Evolutionary conservation across 805 yeast genomes (phyloP).

Genomic region (Huiozyma naganishii): DNA sequence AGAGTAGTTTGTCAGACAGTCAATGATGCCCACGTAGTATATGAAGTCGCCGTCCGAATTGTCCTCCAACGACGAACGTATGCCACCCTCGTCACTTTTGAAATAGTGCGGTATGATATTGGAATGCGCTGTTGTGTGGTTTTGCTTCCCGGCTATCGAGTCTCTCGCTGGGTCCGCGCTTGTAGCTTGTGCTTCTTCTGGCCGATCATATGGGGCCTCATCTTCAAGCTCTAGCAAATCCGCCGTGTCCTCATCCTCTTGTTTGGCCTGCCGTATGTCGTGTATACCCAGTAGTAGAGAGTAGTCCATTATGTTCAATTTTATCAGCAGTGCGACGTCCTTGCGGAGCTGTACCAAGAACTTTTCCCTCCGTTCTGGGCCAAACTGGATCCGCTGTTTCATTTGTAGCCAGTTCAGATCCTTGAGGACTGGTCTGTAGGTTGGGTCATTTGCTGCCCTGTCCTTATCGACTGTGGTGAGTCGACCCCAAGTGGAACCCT

Average conservation of each 20-base stretch:
- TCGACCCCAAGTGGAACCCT: slow-evolving; percentile 86
- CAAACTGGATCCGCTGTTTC: slow-evolving; percentile 55
- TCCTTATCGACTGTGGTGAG: slow-evolving; percentile 32
- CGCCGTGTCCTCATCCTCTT: slow-evolving; percentile 7
- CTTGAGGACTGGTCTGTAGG: slow-evolving; percentile 46
- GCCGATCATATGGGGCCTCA: background rate
- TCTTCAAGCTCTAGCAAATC: slow-evolving; percentile 1
- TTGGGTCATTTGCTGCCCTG: slow-evolving; percentile 15
- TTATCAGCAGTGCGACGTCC: slow-evolving; percentile 65
- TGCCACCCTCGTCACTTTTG: slow-evolving; percentile 78
- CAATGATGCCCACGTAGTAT: slow-evolving; percentile 88
- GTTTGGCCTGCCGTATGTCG: slow-evolving; percentile 52
- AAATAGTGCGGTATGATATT: slow-evolving; percentile 32
- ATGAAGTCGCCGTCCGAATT: slow-evolving; percentile 50
- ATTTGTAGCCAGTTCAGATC: slow-evolving; percentile 82
- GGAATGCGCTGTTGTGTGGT: background rate
- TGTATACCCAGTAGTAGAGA: slow-evolving; percentile 83
- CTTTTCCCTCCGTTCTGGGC: slow-evolving; percentile 51
- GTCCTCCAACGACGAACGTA: slow-evolving; percentile 48
- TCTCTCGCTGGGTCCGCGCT: background rate
- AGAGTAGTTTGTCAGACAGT: slow-evolving; percentile 76
- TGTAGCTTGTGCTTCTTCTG: background rate
- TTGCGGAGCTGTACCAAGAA: slow-evolving; percentile 60
- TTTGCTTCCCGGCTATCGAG: background rate
- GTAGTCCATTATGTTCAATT: slow-evolving; percentile 89